Evolutionary conservation across 2,329 filamentous ascomycete genomes (phyloP).

Genomic region (Diaporthe ampelina): DNA sequence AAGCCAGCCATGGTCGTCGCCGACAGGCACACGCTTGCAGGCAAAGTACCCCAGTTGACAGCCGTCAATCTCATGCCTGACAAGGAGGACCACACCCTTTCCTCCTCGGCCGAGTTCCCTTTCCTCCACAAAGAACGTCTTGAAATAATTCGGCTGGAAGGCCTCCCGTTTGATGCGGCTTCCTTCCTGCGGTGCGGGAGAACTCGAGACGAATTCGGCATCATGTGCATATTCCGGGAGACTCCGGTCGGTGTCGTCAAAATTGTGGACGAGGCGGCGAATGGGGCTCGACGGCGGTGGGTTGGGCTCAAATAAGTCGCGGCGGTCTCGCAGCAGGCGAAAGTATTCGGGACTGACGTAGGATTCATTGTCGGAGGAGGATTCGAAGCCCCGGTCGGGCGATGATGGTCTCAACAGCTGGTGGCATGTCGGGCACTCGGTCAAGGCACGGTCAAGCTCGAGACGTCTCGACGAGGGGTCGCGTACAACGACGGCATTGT

Average conservation of each 20-base stretch:
- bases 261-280: conserved; percentile 65
- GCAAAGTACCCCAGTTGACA: conserved; percentile 92
- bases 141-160: conserved; percentile 94
- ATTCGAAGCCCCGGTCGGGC: conserved; percentile 65
- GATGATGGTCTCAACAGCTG: conserved; percentile 72
- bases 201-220: conserved; percentile 68
- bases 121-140: conserved; percentile 92
- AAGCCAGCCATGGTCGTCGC: conserved; percentile 94
- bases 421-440: conserved; percentile 93
- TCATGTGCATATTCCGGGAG: conserved; percentile 49
- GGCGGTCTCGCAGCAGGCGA: conserved; percentile 81
- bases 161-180: conserved; percentile 87
- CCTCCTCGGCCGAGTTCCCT: conserved; percentile 88
- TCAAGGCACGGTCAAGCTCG: conserved; percentile 78
- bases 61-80: conserved; percentile 91
- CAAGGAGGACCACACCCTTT: conserved; percentile 94
- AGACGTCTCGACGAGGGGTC: conserved; percentile 88
- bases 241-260: conserved; percentile 49
- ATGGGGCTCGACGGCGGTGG: conserved; percentile 66
- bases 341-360: conserved; percentile 96
- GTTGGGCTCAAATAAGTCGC: conserved; percentile 60
- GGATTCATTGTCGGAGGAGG: conserved; percentile 64
- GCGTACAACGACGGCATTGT: conserved; percentile 91
- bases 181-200: conserved; percentile 61
- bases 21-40: conserved; percentile 96